Conservation (phyloP, 441 rosid genomes). For the Syzygium malaccense region DNA sequence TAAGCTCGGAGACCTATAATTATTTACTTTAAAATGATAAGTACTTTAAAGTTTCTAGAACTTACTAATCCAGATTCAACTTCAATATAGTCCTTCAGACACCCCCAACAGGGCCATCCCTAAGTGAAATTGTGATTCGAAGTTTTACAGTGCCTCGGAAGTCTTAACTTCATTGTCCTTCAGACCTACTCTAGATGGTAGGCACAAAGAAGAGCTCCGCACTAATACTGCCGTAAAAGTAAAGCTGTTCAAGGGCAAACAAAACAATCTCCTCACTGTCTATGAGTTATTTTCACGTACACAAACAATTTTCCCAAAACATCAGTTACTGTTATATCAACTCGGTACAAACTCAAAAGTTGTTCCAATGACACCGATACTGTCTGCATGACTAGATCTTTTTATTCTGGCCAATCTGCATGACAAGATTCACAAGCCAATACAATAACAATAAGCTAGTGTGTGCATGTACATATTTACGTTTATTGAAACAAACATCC, state of each 20-base stretch:
- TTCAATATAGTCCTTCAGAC: neutral
- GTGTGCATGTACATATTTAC: neutral
- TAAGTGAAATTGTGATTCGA: neutral
- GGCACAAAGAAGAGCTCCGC: neutral
- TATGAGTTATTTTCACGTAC: rapidly evolving
- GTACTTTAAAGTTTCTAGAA: neutral
- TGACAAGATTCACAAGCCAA: neutral
- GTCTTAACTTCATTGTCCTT: neutral
- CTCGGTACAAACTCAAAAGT: neutral
- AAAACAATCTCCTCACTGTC: neutral
- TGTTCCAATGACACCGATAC: neutral
- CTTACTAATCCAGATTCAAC: neutral
- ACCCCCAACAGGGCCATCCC: neutral
- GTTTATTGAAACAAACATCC: rapidly evolving
- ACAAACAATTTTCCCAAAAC: neutral
- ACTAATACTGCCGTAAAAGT: neutral
- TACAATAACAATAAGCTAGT: neutral
- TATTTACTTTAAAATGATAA: neutral
- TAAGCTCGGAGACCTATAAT: neutral
- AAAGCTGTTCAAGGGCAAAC: neutral
- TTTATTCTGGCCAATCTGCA: neutral
- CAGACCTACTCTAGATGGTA: neutral
- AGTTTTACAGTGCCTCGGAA: neutral
- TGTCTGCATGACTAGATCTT: neutral
- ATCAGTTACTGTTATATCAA: neutral